Percentiles rank a stretch among this genome's conserved stretches.
Evolutionary conservation across 2,329 filamentous ascomycete species (phyloP).

Genomic region (Colletotrichum lini): DNA sequence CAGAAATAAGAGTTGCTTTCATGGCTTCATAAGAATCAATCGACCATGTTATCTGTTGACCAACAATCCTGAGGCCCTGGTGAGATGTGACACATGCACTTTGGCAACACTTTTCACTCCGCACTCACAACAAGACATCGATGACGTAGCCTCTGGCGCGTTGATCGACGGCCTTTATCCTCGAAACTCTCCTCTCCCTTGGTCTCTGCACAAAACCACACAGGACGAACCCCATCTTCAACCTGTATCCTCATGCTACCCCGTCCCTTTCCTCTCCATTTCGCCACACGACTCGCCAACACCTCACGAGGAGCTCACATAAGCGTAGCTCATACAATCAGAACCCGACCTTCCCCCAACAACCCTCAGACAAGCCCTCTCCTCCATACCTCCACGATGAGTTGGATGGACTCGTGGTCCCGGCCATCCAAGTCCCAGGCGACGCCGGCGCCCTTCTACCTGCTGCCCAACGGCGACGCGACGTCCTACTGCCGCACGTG

Average conservation of each 20-base stretch:
- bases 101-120: too few species aligned
- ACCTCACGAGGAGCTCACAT: not conserved
- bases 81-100: not conserved
- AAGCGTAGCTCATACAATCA: too few species aligned
- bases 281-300: not conserved
- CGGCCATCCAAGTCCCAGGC: conserved; percentile 57
- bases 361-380: not conserved
- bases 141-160: conserved; percentile 34
- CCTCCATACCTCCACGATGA: conserved; percentile 50
- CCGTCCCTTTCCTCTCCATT: not conserved
- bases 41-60: too few species aligned
- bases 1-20: not conserved
- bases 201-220: not conserved
- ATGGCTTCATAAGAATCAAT: not conserved
- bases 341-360: too few species aligned
- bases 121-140: conserved; percentile 17
- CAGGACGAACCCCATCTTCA: not conserved
- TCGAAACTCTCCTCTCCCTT: conserved; percentile 9
- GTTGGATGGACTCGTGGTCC: conserved; percentile 60
- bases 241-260: not conserved
- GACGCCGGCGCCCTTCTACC: conserved; percentile 68
- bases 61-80: not conserved
- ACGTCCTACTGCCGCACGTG: conserved; percentile 71
- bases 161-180: conserved; percentile 8
- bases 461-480: conserved; percentile 60